These are phyloP conservation scores for Candolleomyces eurysporus DNA, from an alignment of 768 basidiomycete species.

Conservation along the genomic window DNA sequence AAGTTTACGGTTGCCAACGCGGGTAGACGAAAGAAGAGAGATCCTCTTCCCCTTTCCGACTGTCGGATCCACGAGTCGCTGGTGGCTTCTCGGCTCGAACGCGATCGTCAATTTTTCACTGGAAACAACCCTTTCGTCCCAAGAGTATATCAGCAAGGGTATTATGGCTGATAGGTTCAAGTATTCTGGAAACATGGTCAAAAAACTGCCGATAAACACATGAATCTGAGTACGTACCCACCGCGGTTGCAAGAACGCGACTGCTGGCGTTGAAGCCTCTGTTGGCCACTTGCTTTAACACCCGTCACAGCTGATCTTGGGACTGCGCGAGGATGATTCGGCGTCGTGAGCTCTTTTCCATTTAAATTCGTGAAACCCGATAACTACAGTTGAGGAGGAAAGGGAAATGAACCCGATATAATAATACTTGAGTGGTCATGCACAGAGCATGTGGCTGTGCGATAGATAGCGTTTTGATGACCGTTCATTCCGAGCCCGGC, in stretches of 20 bases:
- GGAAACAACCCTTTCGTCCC: constrained; percentile 5
- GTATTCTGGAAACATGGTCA: constrained; percentile 1
- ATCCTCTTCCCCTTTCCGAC: constrained; percentile 4
- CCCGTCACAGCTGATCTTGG: constrained; percentile 14
- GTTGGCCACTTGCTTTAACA: constrained; percentile 58
- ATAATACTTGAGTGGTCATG: no score
- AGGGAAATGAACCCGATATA: no score
- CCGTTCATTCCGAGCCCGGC: background rate
- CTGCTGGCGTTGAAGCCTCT: constrained; percentile 61
- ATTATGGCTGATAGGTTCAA: constrained; percentile 5
- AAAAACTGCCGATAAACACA: no score
- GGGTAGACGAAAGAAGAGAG: background rate
- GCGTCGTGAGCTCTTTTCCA: background rate
- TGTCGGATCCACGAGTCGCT: background rate
- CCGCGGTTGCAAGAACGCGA: constrained; percentile 68
- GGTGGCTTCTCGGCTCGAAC: constrained; percentile 5
- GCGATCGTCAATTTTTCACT: constrained; percentile 1
- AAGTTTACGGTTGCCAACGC: background rate
- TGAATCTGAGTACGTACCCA: constrained; percentile 40
- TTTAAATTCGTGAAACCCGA: background rate
- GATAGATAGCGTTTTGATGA: background rate
- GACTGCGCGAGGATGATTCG: constrained; percentile 6
- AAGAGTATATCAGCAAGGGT: constrained; percentile 7
- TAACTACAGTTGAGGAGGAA: no score
- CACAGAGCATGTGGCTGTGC: background rate